Percentiles rank a stretch among this genome's conserved stretches.
Evolutionary conservation across 2,329 filamentous ascomycete species (phyloP).

Genomic region (Cephalotrichum gorgonifer): DNA sequence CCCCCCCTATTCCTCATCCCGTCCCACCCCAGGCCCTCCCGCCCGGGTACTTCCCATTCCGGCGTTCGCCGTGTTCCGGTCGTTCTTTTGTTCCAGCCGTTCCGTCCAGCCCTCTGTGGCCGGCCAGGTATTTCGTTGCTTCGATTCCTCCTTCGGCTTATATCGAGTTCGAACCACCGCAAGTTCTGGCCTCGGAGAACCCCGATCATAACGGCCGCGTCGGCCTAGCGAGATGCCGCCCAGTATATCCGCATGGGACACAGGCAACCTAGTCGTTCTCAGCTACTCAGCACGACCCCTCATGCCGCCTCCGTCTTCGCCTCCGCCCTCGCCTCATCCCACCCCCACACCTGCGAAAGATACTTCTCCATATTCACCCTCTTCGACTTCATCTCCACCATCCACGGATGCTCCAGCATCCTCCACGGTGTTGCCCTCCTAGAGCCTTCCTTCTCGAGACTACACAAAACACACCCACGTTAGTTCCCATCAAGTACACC

Average conservation of each 20-base stretch:
- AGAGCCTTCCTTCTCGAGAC: slow-evolving; percentile 84
- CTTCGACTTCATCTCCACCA: slow-evolving; percentile 90
- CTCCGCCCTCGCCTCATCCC: slow-evolving; percentile 53
- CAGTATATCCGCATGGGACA: too few relatives aligned
- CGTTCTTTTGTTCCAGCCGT: neutral
- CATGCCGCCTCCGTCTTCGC: neutral
- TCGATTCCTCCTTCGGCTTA: neutral
- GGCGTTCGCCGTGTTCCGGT: neutral
- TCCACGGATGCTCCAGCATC: slow-evolving; percentile 99
- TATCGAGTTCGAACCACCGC: neutral
- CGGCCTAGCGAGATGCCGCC: too few relatives aligned
- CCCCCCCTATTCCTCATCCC: neutral
- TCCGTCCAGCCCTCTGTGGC: too few relatives aligned
- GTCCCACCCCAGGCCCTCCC: too few relatives aligned
- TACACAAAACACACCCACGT: slow-evolving; percentile 51
- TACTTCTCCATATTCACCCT: slow-evolving; percentile 97
- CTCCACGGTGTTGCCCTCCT: slow-evolving; percentile 91
- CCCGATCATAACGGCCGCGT: too few relatives aligned
- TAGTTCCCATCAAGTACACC: too few relatives aligned
- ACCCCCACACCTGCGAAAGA: slow-evolving; percentile 91
- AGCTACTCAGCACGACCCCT: neutral
- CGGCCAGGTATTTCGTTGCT: too few relatives aligned
- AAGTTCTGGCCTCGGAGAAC: too few relatives aligned
- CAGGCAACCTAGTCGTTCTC: too few relatives aligned
- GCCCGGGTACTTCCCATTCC: neutral